These are phyloP conservation scores for Aspergillus sp. DNA, from an alignment of 2,329 filamentous ascomycete species.

Conservation along the genomic window DNA sequence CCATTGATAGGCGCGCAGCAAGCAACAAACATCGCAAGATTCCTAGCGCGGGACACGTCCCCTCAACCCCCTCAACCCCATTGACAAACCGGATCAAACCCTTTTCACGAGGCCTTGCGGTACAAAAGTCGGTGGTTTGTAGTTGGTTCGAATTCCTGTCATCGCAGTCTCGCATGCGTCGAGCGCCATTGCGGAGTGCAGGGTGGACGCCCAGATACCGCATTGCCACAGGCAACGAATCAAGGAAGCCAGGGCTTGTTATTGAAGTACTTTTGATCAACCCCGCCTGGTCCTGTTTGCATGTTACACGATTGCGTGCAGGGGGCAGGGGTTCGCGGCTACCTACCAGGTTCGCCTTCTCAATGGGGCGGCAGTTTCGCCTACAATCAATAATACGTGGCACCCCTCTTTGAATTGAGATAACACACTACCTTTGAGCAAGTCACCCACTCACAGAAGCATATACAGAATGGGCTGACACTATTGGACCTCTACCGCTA, in stretches of 20 bases:
- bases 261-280: slow-evolving; percentile 1
- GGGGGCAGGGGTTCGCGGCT: neutral
- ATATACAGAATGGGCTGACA: neutral
- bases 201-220: neutral
- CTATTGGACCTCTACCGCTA: neutral
- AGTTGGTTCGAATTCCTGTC: neutral
- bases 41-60: neutral
- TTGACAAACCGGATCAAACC: neutral
- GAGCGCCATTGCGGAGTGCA: too few relatives aligned
- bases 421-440: neutral
- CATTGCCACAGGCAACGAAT: neutral
- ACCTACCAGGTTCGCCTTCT: neutral
- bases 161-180: neutral
- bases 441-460: neutral
- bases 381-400: slow-evolving; percentile 1
- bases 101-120: neutral
- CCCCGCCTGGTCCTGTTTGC: slow-evolving; percentile 1
- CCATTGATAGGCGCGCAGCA: neutral
- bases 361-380: neutral
- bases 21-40: neutral
- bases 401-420: neutral
- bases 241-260: neutral
- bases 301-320: neutral
- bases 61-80: neutral
- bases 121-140: neutral